A percentile compares a stretch with the other conserved stretches of the same genome.
phyloP scores from a whole-genome alignment of 2,329 filamentous ascomycete species.

The Calonectria henricotiae region DNA sequence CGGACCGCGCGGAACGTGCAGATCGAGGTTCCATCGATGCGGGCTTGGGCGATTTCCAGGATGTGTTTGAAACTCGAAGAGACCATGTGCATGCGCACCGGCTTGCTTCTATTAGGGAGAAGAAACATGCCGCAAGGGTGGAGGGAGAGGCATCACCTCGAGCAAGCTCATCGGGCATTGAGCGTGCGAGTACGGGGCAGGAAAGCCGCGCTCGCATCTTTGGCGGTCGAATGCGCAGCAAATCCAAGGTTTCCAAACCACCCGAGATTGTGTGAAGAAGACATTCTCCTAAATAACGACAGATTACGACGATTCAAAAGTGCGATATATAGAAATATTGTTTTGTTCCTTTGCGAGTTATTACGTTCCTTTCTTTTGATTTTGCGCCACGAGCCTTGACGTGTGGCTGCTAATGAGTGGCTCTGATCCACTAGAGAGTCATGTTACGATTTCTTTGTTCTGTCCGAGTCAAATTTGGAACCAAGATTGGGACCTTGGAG shows the following conservation, averaged over 20 bases:
- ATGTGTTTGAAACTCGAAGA: constrained; percentile 64
- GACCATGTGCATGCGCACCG: constrained; percentile 57
- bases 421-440: background rate
- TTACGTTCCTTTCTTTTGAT: constrained; percentile 23
- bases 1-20: constrained; percentile 20
- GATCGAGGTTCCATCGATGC: constrained; percentile 52
- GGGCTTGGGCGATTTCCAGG: constrained; percentile 61
- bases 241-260: constrained; percentile 51
- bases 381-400: constrained; percentile 1
- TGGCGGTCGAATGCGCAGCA: constrained; percentile 53
- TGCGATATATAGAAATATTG: constrained; percentile 21
- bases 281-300: constrained; percentile 22
- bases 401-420: constrained; percentile 13
- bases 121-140: constrained; percentile 53
- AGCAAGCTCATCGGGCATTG: constrained; percentile 54
- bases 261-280: constrained; percentile 52
- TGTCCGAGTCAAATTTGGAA: background rate
- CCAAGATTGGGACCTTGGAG: background rate
- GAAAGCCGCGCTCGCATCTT: constrained; percentile 54
- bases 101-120: constrained; percentile 60
- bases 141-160: constrained; percentile 51
- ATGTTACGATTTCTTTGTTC: constrained; percentile 5
- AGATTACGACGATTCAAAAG: constrained; percentile 30
- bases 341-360: constrained; percentile 4
- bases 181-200: constrained; percentile 45